Percentiles rank a stretch among this genome's conserved stretches.
These are phyloP conservation scores for Fonsecaea monophora DNA, from an alignment of 2,329 filamentous ascomycete genomes.

Conservation along the genomic window DNA sequence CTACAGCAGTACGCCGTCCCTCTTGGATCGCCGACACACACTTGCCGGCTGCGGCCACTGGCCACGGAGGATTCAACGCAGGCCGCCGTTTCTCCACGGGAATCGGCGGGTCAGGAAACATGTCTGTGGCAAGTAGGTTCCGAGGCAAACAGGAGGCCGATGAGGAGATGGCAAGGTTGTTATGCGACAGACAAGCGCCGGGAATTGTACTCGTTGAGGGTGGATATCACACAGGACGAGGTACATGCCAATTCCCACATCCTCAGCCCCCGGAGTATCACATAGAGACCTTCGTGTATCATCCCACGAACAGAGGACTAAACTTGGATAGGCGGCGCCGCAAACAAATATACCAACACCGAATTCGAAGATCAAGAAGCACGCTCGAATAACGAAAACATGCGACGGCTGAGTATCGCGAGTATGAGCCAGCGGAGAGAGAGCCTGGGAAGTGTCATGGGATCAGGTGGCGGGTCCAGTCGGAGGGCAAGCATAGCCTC, in stretches of 20 bases:
- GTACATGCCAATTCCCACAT: conserved; percentile 41
- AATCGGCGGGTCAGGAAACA: conserved; percentile 30
- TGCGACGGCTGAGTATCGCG: conserved; percentile 24
- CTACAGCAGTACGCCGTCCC: conserved; percentile 1
- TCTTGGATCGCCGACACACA: conserved; percentile 5
- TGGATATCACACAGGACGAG: conserved; percentile 51
- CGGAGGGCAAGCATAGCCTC: conserved; percentile 26
- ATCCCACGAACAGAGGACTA: neutral
- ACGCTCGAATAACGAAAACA: conserved; percentile 42
- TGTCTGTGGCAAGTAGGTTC: conserved; percentile 17
- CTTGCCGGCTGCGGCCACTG: neutral
- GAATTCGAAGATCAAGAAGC: conserved; percentile 42
- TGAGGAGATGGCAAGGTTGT: conserved; percentile 71
- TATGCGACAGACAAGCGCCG: conserved; percentile 77
- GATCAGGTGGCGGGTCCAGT: conserved; percentile 12
- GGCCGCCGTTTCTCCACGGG: conserved; percentile 28
- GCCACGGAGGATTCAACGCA: neutral
- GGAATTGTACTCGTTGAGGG: conserved; percentile 45
- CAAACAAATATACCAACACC: conserved; percentile 37
- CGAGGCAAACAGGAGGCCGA: conserved; percentile 59
- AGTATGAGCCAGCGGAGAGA: conserved; percentile 19
- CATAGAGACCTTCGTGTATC: neutral
- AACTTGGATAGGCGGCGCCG: conserved; percentile 38
- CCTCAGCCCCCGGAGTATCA: neutral
- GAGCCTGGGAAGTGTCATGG: conserved; percentile 12